A percentile compares a stretch with the other conserved stretches of the same genome.
Evolutionary conservation across 371 early-diverging fungal species (phyloP).

Genomic region (Catenaria anguillulae): DNA sequence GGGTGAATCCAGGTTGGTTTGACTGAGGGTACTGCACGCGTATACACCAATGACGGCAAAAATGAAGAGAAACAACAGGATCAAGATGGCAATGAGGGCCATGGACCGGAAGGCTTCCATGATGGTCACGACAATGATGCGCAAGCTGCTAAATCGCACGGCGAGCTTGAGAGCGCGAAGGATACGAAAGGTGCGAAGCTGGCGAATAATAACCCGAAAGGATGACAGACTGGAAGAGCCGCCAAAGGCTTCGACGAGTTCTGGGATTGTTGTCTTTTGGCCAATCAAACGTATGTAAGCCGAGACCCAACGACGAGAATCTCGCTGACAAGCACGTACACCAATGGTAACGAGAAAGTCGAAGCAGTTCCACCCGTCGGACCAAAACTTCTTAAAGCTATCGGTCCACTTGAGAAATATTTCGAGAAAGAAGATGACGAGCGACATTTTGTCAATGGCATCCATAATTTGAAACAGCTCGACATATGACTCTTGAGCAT

Average conservation of each 20-base stretch:
- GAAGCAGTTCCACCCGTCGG: conserved; percentile 23
- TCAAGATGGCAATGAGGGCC: conserved; percentile 20
- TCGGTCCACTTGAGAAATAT: conserved; percentile 20
- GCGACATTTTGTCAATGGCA: conserved; percentile 16
- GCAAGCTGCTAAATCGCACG: conserved; percentile 16
- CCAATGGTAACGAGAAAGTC: conserved; percentile 18
- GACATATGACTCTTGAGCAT: conserved; percentile 1
- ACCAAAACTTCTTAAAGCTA: conserved; percentile 16
- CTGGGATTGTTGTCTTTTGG: background rate
- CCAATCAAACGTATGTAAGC: too few relatives aligned
- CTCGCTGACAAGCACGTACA: conserved; percentile 9
- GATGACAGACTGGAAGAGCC: background rate
- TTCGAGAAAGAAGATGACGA: conserved; percentile 17
- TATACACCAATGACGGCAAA: conserved; percentile 22
- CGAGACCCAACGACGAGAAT: too few relatives aligned
- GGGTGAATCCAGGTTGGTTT: conserved; percentile 4
- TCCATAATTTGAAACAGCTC: conserved; percentile 16
- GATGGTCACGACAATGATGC: conserved; percentile 25
- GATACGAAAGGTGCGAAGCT: conserved; percentile 18
- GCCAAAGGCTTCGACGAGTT: background rate
- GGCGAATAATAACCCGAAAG: conserved; percentile 2
- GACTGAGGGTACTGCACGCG: conserved; percentile 13
- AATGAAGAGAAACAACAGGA: conserved; percentile 8
- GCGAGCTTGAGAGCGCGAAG: conserved; percentile 19
- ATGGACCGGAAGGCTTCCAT: conserved; percentile 25